A percentile compares a stretch with the other conserved stretches of the same genome.
Conservation (phyloP, 345 rosid species). For the Pugionium dolabratum region DNA sequence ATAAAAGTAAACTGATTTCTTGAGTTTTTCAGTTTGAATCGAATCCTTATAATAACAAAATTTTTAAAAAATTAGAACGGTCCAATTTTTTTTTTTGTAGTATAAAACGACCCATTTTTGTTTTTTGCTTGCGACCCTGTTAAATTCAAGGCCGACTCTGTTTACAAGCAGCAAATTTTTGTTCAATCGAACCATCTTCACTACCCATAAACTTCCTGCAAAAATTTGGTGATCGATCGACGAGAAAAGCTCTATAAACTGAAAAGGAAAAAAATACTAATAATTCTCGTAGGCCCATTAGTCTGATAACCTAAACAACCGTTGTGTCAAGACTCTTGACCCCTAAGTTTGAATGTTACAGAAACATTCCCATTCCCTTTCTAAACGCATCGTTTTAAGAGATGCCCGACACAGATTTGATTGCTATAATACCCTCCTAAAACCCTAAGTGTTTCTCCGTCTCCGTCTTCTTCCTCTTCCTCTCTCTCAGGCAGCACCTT, state of each 20-base stretch:
- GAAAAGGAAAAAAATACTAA: slow-evolving; percentile 7
- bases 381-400: slow-evolving; percentile 3
- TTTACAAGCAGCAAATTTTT: slow-evolving; percentile 64
- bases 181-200: slow-evolving; percentile 70
- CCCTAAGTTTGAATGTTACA: background rate
- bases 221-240: background rate
- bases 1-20: too few relatives aligned
- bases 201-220: slow-evolving; percentile 48
- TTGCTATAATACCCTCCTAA: slow-evolving; percentile 10
- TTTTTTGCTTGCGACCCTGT: too few relatives aligned
- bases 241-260: too few relatives aligned
- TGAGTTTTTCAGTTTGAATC: too few relatives aligned
- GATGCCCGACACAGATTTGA: background rate
- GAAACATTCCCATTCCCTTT: background rate
- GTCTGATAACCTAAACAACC: background rate
- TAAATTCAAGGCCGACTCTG: too few relatives aligned
- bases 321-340: background rate
- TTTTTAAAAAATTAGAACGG: too few relatives aligned
- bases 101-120: too few relatives aligned
- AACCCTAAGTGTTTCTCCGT: slow-evolving; percentile 21
- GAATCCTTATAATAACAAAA: too few relatives aligned
- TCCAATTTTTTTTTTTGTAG: too few relatives aligned
- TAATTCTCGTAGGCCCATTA: slow-evolving; percentile 7
- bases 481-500: slow-evolving; percentile 16
- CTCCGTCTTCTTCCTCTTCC: background rate